Evolutionary conservation across 2,329 filamentous ascomycete genomes (phyloP), one percentile per base, ranked within the genome.

Genomic region (Sporothrix brunneoviolacea): DNA sequence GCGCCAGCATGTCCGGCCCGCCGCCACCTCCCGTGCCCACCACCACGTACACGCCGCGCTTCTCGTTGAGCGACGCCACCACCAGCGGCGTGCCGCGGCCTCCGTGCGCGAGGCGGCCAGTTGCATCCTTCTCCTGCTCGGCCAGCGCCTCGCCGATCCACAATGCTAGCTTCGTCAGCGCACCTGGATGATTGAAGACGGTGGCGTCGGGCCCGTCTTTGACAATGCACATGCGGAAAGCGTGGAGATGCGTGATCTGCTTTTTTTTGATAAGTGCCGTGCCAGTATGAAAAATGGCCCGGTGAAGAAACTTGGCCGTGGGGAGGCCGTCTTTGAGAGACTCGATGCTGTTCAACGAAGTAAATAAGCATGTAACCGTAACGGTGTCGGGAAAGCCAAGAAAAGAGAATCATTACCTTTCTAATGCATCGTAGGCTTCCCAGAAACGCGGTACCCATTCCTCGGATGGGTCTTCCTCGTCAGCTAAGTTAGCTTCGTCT

Each of bases 181-280:
- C 93, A 6, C 91, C 88, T 0, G 93, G 91, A 62, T 97, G 91
- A 1, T 85, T 90, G 68, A 98, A 98, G 10, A 97, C 77, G n/a
- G 79, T 71, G 0, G 95, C 86, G 60, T 97, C 93, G 0, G 91
- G 89, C 0, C 91, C 90, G 62, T 97, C 93, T 64, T 94, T 95
- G 59, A 98, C 90, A 4, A 97, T 86, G 30, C 88, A 94, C 77
- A 98, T 90, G 44, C 93, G 87, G 66, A 97, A 98, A 1, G 91
- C 87, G 42, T 89, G 83, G 15, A 98, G 74, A 65, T 96, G 90
- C 33, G 89, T 87, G 63, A 98, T 95, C 61, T 96, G 91, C 52
- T 87, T 85, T 70, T 98, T 98, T 58, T 89, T 88, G 53, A 98
- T 86, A 24, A 98, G 76, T 0, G 88, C 85, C 1, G 90, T 95